These are phyloP conservation scores for Rubus idaeus DNA, from an alignment of 306 rosid species.

Conservation along the genomic window DNA sequence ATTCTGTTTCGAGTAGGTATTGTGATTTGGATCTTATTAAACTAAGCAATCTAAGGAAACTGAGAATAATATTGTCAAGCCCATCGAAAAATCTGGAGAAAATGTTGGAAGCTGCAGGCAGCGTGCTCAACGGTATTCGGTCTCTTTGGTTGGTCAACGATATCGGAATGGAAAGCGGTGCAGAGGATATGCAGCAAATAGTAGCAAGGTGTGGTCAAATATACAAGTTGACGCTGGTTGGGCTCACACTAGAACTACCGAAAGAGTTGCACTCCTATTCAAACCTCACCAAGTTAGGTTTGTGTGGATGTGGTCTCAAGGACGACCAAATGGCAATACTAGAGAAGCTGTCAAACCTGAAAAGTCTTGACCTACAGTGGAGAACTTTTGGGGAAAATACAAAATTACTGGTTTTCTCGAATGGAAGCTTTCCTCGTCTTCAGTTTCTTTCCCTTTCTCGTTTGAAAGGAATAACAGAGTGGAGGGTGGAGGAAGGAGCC, in stretches of 20 bases:
- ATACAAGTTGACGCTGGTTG: neutral
- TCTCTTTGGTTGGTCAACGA: neutral
- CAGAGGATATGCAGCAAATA: neutral
- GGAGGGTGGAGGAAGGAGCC: slow-evolving; percentile 43
- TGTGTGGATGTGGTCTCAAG: slow-evolving; percentile 36
- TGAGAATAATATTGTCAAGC: slow-evolving; percentile 3
- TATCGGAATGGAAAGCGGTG: no score
- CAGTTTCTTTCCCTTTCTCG: slow-evolving; percentile 25
- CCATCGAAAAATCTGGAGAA: neutral
- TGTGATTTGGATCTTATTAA: slow-evolving; percentile 36
- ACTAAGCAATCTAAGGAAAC: slow-evolving; percentile 38
- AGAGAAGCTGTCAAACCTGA: slow-evolving; percentile 46
- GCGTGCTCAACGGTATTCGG: neutral
- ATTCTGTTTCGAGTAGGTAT: slow-evolving; percentile 29
- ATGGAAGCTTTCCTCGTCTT: slow-evolving; percentile 41
- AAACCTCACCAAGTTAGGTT: slow-evolving; percentile 36
- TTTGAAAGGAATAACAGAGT: slow-evolving; percentile 34
- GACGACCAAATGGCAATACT: slow-evolving; percentile 46
- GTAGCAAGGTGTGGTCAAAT: neutral
- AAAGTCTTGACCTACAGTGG: no score
- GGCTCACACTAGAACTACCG: slow-evolving; percentile 9
- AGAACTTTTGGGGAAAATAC: slow-evolving; percentile 31
- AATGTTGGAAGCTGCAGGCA: neutral
- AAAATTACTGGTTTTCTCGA: slow-evolving; percentile 31
- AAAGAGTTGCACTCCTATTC: slow-evolving; percentile 21